Evolutionary conservation across 148 eudicot species (phyloP).

Genomic region (Bassia scoparia): DNA sequence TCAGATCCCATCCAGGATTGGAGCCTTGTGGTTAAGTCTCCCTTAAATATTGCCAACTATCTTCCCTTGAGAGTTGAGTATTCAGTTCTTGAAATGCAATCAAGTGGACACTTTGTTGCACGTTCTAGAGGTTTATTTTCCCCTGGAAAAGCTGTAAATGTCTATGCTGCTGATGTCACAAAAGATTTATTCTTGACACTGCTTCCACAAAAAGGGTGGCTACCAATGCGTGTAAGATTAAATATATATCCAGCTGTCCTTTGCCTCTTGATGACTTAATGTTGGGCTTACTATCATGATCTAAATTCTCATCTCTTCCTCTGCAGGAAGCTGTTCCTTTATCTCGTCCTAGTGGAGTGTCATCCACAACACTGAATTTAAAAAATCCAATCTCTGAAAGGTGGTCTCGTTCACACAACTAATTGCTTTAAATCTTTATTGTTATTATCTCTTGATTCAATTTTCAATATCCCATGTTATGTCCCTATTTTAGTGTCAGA

Average conservation of each 20-base stretch:
- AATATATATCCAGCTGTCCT: not conserved
- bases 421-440: slow-evolving; percentile 4
- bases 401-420: slow-evolving; percentile 28
- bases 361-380: slow-evolving; percentile 56
- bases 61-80: slow-evolving; percentile 82
- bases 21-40: slow-evolving; percentile 77
- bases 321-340: slow-evolving; percentile 79
- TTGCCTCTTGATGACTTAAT: slow-evolving; percentile 16
- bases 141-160: slow-evolving; percentile 74
- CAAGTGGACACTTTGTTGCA: slow-evolving; percentile 61
- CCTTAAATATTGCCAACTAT: slow-evolving; percentile 70
- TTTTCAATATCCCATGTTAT: not conserved
- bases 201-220: slow-evolving; percentile 95
- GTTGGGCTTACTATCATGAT: slow-evolving; percentile 13
- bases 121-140: slow-evolving; percentile 75
- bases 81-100: slow-evolving; percentile 86
- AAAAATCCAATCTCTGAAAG: slow-evolving; percentile 83
- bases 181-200: slow-evolving; percentile 71
- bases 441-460: slow-evolving; percentile 3
- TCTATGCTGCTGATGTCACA: slow-evolving; percentile 69
- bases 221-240: slow-evolving; percentile 66
- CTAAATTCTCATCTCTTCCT: slow-evolving; percentile 1
- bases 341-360: slow-evolving; percentile 57
- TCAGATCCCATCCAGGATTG: slow-evolving; percentile 90
- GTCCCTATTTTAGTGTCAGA: not conserved